Evolutionary conservation across 1,284 basidiomycete genomes (phyloP).

Genomic region (Blastosporella zonata): DNA sequence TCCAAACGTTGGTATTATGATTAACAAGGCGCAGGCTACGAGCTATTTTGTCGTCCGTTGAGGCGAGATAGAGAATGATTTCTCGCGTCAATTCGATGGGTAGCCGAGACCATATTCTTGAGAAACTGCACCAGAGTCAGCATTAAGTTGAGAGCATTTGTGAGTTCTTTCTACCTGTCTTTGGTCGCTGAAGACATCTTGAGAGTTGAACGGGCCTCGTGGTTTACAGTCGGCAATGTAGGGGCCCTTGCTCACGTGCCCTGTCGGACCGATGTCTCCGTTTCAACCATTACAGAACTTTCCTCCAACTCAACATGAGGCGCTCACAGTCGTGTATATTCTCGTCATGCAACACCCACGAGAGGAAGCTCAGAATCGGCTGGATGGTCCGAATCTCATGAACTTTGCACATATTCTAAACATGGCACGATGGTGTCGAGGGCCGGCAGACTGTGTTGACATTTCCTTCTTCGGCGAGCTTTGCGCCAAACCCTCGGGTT

Average conservation of each 20-base stretch:
- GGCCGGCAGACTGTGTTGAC: constrained; percentile 1
- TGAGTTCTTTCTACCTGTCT: no score
- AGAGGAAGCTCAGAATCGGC: background rate
- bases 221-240: no score
- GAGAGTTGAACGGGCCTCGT: no score
- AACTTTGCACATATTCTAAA: background rate
- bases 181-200: no score
- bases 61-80: constrained; percentile 28
- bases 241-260: no score
- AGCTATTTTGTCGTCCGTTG: constrained; percentile 21
- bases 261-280: no score
- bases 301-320: no score
- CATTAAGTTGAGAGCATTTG: background rate
- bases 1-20: constrained; percentile 29
- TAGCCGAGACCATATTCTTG: constrained; percentile 29
- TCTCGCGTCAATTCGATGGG: constrained; percentile 32
- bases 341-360: background rate
- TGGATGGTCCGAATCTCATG: background rate
- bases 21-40: constrained; percentile 29
- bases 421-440: constrained; percentile 2
- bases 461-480: constrained; percentile 8
- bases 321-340: background rate
- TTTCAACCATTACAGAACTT: no score
- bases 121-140: background rate
- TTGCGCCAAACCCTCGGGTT: constrained; percentile 11